A percentile compares a stretch with the other conserved stretches of the same genome.
Evolutionary conservation across 345 rosid species (phyloP).

Genomic region (Boechera retrofracta): DNA sequence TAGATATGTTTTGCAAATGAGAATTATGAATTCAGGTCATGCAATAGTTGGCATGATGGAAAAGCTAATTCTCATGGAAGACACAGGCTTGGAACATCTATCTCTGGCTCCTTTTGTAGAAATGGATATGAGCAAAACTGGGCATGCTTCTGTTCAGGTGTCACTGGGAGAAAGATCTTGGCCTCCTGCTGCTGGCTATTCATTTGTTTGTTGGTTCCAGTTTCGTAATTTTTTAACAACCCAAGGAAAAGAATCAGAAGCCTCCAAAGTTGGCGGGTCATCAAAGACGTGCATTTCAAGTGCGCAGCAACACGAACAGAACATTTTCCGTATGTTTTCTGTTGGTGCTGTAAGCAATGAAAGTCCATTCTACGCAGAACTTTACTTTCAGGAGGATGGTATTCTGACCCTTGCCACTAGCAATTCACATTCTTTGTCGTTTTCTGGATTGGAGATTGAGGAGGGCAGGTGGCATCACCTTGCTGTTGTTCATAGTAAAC

Average conservation of each 20-base stretch:
- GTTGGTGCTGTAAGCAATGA: slow-evolving; percentile 85
- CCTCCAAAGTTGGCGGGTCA: slow-evolving; percentile 59
- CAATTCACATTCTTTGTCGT: slow-evolving; percentile 82
- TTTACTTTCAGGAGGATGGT: slow-evolving; percentile 95
- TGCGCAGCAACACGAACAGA: slow-evolving; percentile 65
- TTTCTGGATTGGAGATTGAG: slow-evolving; percentile 93
- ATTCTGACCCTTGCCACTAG: slow-evolving; percentile 93
- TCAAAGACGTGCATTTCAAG: slow-evolving; percentile 57
- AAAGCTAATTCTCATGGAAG: slow-evolving; percentile 86
- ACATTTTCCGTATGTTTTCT: slow-evolving; percentile 82
- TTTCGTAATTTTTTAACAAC: slow-evolving; percentile 70
- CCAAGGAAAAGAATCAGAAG: slow-evolving; percentile 69
- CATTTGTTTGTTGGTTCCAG: slow-evolving; percentile 99
- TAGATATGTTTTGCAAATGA: slow-evolving; percentile 87
- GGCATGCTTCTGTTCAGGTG: slow-evolving; percentile 97
- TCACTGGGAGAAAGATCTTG: slow-evolving; percentile 99
- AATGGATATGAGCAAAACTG: slow-evolving; percentile 96
- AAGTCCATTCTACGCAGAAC: slow-evolving; percentile 82
- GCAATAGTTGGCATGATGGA: slow-evolving; percentile 93
- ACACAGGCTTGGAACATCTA: slow-evolving; percentile 75
- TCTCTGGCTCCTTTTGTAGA: slow-evolving; percentile 93
- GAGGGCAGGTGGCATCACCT: slow-evolving; percentile 99
- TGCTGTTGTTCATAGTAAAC: slow-evolving; percentile 99
- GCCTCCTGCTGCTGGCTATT: slow-evolving; percentile 99
- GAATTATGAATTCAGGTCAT: slow-evolving; percentile 76